A percentile compares a stretch with the other conserved stretches of the same genome.
phyloP scores from a whole-genome alignment of 768 basidiomycete genomes.

The Suillus sp. region DNA sequence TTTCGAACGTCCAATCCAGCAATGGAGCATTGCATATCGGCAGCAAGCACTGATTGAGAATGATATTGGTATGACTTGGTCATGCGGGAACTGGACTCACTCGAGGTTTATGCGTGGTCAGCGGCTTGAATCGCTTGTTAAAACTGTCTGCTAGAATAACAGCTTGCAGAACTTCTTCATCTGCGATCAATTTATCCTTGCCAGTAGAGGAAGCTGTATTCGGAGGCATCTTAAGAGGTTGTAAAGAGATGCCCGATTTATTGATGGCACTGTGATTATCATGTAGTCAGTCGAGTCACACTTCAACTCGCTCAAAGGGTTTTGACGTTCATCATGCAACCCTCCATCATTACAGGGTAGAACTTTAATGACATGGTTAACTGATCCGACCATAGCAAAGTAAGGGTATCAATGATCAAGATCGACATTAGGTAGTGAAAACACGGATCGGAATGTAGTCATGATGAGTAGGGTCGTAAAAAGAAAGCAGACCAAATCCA shows the following conservation, averaged over 20 bases:
- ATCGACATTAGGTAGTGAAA: constrained; percentile 69
- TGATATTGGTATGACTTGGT: constrained; percentile 21
- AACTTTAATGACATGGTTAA: constrained; percentile 34
- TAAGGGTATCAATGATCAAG: constrained; percentile 57
- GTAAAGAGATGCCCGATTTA: constrained; percentile 12
- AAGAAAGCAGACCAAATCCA: constrained; percentile 63
- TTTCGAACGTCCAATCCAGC: constrained; percentile 96
- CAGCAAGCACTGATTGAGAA: constrained; percentile 69
- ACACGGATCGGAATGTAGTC: constrained; percentile 61
- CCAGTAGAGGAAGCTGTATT: constrained; percentile 45
- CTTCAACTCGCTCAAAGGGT: neutral
- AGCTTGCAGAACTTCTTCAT: constrained; percentile 87
- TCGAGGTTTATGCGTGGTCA: constrained; percentile 86
- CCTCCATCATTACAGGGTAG: constrained; percentile 35
- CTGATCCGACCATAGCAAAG: constrained; percentile 33
- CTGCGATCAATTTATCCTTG: constrained; percentile 66
- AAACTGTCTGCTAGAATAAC: constrained; percentile 96
- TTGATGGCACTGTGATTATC: neutral
- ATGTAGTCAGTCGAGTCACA: constrained; percentile 31
- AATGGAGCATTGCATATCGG: constrained; percentile 94
- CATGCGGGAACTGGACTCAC: constrained; percentile 45
- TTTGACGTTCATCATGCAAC: constrained; percentile 3
- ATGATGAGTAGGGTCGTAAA: constrained; percentile 61
- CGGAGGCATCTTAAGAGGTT: constrained; percentile 60
- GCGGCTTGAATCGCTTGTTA: constrained; percentile 88